Percentiles rank a stretch among this genome's conserved stretches.
Evolutionary conservation across 768 basidiomycete genomes (phyloP).

Genomic region (Mycena venus): DNA sequence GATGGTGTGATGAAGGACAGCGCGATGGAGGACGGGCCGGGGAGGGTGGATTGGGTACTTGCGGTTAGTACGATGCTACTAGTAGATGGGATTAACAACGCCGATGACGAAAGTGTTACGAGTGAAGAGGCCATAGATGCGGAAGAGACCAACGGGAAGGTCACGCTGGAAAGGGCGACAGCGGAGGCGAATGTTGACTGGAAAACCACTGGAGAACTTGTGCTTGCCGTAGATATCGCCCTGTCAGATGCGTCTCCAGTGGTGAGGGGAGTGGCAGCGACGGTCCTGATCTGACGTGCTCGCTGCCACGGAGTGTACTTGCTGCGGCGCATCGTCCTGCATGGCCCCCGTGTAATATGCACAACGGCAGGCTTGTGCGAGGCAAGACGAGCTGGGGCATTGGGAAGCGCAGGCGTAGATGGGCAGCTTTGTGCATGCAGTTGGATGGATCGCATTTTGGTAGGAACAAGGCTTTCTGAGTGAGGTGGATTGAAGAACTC

Average conservation of each 20-base stretch:
- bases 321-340: slow-evolving; percentile 19
- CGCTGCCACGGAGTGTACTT: slow-evolving; percentile 3
- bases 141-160: neutral
- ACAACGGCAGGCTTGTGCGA: slow-evolving; percentile 12
- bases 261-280: neutral
- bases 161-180: neutral
- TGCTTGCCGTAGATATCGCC: neutral
- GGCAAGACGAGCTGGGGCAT: slow-evolving; percentile 18
- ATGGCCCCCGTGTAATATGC: neutral
- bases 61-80: neutral
- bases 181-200: neutral
- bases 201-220: neutral
- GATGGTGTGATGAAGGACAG: no score
- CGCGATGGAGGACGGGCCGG: neutral
- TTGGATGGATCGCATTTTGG: neutral
- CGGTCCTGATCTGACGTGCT: neutral
- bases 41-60: neutral
- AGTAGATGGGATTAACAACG: neutral
- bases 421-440: slow-evolving; percentile 11
- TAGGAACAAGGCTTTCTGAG: neutral
- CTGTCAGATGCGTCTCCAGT: neutral
- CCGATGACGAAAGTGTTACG: neutral
- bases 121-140: neutral
- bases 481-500: slow-evolving; percentile 1
- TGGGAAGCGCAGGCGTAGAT: slow-evolving; percentile 13